Evolutionary conservation across 2,329 filamentous ascomycete genomes (phyloP).

Genomic region (Fusarium palustre): DNA sequence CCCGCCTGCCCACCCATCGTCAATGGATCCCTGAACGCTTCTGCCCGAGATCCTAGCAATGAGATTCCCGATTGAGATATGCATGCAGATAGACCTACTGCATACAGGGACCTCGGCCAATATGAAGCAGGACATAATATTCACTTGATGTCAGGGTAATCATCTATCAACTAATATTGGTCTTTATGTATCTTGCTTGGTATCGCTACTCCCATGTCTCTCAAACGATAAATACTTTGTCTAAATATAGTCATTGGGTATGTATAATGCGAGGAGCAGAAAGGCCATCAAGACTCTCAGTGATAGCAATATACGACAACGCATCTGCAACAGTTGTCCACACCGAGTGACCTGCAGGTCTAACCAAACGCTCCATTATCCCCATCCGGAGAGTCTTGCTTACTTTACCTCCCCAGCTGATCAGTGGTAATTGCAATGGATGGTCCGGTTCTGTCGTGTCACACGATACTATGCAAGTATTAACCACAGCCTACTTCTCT

Average conservation of each 20-base stretch:
- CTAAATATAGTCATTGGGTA: not conserved
- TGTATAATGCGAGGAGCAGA: not conserved
- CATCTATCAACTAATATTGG: constrained; percentile 7
- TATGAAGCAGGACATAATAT: constrained; percentile 2
- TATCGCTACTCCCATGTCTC: not conserved
- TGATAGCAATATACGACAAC: constrained; percentile 24
- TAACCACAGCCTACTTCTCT: constrained; percentile 6
- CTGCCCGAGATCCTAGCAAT: constrained; percentile 4
- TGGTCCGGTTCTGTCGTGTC: not conserved
- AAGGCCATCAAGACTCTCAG: constrained; percentile 7
- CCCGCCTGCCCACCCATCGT: not conserved
- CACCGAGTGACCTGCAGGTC: constrained; percentile 38
- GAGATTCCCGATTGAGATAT: constrained; percentile 34
- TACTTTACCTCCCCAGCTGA: constrained; percentile 6
- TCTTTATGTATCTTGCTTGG: not conserved
- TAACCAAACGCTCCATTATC: constrained; percentile 22
- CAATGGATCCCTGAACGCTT: constrained; percentile 12
- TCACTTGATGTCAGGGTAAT: not conserved
- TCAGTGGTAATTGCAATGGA: constrained; percentile 4
- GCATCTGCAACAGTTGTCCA: constrained; percentile 20
- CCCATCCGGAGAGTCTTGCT: constrained; percentile 32
- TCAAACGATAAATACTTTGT: not conserved
- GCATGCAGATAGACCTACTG: constrained; percentile 18
- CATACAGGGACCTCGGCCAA: constrained; percentile 22
- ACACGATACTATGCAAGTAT: not conserved